Evolutionary conservation across 495 filamentous ascomycete species (phyloP), one percentile per base, ranked within the genome.

Genomic region (Penicillium alfredii): DNA sequence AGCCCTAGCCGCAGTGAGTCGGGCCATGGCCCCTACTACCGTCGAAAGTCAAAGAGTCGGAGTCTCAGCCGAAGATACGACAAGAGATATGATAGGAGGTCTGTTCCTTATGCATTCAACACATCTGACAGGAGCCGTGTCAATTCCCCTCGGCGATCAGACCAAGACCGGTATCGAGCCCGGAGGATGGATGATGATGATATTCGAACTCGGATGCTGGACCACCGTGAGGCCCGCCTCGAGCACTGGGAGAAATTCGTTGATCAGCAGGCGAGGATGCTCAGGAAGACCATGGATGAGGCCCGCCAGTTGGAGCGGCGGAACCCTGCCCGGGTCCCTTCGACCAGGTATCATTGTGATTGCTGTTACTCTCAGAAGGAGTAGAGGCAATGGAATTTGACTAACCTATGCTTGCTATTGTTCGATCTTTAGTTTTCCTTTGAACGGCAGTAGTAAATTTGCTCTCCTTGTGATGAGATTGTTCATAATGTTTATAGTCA

Each of bases 191-290:
- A 44, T n/a, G 52, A 55, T 4, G 29, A 57, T 33, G 60, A 61
- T 7, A 34, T 56, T 12, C 53, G 62, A 4, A 55, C 39, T 22
- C 57, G 50, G 28, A 49, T 63, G 29, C 47, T 61, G 23, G 49
- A 55, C 8, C 22, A 51, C 6, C 57, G 57, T 13, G 60, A 66
- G 32, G 48, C 53, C 14, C 35, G 51, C 4, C 30, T 62, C 29
- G 51, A 51, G 19, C 44, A 35, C 8, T 51, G 56, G 12, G 58
- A 60, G 39, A 47, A 47, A 8, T 24, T 44, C 9, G 30, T 56
- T 13, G 42, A 53, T 8, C 35, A 35, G 16, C 52, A 47, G 12
- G 40, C 42, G 1, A 29, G 45, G 29, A 42, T 51, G 21, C 45
- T 61, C 7, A 50, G 56, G 33, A 55, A 53, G 30, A 44, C 31